These are phyloP conservation scores for Lupinus albus DNA, from an alignment of 306 rosid species.

Conservation along the genomic window DNA sequence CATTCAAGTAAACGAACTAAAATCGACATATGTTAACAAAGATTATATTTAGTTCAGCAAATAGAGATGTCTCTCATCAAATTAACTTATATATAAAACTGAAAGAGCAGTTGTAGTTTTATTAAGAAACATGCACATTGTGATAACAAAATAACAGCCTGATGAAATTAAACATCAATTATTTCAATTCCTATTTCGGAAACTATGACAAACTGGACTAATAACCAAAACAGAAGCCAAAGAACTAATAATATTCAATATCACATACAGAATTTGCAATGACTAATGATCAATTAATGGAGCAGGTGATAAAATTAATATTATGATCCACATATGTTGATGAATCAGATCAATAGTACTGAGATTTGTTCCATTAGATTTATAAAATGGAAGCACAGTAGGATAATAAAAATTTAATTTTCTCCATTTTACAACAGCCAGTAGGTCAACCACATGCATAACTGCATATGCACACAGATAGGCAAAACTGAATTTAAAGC, in stretches of 20 bases:
- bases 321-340: no score
- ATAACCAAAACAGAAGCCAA: constrained; percentile 24
- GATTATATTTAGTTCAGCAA: background rate
- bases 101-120: background rate
- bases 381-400: no score
- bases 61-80: constrained; percentile 8
- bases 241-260: background rate
- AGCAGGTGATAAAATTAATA: no score
- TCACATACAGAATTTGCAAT: no score
- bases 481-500: no score
- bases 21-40: background rate
- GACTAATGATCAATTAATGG: no score
- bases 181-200: constrained; percentile 18
- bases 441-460: no score
- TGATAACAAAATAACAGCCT: constrained; percentile 7
- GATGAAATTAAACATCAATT: constrained; percentile 15
- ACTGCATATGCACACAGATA: no score
- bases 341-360: no score
- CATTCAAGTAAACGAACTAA: background rate
- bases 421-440: no score
- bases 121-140: constrained; percentile 13
- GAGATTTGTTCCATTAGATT: no score
- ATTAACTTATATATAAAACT: background rate
- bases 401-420: no score
- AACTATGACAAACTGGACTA: background rate